These are phyloP conservation scores for Globisporangium canariense DNA, from an alignment of 352 stramenopile species.

Conservation along the genomic window DNA sequence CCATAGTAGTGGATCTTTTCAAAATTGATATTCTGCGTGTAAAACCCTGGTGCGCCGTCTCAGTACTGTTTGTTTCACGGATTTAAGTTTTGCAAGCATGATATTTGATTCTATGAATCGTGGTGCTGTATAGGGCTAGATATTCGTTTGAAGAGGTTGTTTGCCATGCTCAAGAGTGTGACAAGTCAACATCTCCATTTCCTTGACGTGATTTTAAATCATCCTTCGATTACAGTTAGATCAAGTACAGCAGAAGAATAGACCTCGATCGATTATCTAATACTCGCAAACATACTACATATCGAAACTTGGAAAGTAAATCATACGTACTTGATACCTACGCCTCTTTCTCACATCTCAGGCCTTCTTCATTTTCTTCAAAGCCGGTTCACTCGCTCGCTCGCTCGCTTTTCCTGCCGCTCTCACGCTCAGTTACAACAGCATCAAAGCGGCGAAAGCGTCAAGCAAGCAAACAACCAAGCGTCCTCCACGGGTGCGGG, in stretches of 20 bases:
- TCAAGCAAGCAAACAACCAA: background rate
- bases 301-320: background rate
- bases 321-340: too few species aligned
- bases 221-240: background rate
- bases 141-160: background rate
- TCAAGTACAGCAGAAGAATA: background rate
- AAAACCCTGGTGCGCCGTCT: too few species aligned
- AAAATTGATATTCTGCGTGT: too few species aligned
- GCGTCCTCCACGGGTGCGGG: background rate
- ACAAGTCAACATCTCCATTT: background rate
- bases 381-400: constrained; percentile 9
- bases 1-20: too few species aligned
- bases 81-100: background rate
- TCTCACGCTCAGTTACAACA: constrained; percentile 1
- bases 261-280: too few species aligned
- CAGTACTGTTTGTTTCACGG: too few species aligned
- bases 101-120: background rate
- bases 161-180: background rate
- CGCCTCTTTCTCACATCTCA: too few species aligned
- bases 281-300: too few species aligned
- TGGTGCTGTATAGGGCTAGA: background rate
- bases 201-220: background rate
- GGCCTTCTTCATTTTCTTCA: background rate
- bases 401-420: background rate
- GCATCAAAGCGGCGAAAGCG: background rate